Base-by-base conservation (phyloP, 352 stramenopile genomes). In the Blastocystis sp. region DNA sequence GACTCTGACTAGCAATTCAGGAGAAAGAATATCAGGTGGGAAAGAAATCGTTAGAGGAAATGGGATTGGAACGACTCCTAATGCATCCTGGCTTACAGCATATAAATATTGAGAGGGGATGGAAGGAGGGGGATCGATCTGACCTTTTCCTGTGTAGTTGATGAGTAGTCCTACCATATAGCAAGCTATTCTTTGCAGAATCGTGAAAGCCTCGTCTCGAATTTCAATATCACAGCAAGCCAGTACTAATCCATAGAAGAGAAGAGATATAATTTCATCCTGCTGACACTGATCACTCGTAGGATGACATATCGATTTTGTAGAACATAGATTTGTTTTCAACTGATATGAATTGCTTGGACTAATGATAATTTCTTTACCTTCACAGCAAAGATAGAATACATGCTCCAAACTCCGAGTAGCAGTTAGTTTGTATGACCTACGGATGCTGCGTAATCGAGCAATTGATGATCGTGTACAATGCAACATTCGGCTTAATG, bases 221-320 rank as follows among this genome's bases (percentile, higher is more conserved):
- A 84, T 53, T 43, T 84, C 73, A 6, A 41, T 43, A 53, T 84
- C 73, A 34, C 73, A 84, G 56, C 73, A 84, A 11, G 73, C 54
- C 23, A 84, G 53, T 23, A 84, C 39, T 37, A 84, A 55, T 26
- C 47, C 50, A 45, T 84, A 84, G n/a, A 84, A 37, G 15, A 84
- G 15, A 13, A 84, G 73, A 34, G 47, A 66, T 11, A 84, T 43
- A 13, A 63, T 41, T 11, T 29, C 43, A n/a, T 66, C 29, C 26
- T 84, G 47, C 26, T 20, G 13, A 26, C 3, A 59, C 50, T 59
- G 50, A 13, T n/a, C 50, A n/a, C 1, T 59, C 11, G 50, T 1
- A 59, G 13, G 50, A 59, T n/a, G 50, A 13, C 20, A 3, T n/a
- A 59, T n/a, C 13, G 50, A 59, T n/a, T 59, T n/a, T 13, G 50